Evolutionary conservation across 169 alveolate species (phyloP).

Genomic region (Plasmodium ovale): DNA sequence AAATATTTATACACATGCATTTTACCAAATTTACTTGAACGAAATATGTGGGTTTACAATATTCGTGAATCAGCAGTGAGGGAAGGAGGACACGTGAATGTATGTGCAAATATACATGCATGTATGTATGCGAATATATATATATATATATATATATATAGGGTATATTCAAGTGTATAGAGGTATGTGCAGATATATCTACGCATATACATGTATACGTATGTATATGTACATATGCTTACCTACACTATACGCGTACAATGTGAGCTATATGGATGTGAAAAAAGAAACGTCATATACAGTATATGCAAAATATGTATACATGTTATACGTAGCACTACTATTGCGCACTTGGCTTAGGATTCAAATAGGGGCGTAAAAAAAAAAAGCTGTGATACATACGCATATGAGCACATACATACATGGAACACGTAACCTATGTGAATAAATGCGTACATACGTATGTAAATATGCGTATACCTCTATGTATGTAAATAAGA

Average conservation of each 20-base stretch:
- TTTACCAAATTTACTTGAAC: slow-evolving; percentile 20
- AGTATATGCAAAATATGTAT: slow-evolving; percentile 16
- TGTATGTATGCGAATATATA: neutral
- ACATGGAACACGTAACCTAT: too few relatives aligned
- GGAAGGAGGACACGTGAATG: neutral
- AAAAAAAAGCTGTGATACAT: too few relatives aligned
- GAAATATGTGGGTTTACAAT: slow-evolving; percentile 14
- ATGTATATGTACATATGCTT: neutral
- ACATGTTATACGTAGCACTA: slow-evolving; percentile 3
- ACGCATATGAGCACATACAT: too few relatives aligned
- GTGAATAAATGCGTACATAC: neutral
- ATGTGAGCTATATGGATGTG: neutral
- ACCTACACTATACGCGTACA: neutral
- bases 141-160: slow-evolving; percentile 3
- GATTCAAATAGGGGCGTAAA: slow-evolving; percentile 27
- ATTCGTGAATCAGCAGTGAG: slow-evolving; percentile 11
- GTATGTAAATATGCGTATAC: too few relatives aligned
- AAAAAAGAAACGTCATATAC: neutral
- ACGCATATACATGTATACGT: too few relatives aligned
- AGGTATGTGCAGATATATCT: too few relatives aligned
- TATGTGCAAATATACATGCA: neutral
- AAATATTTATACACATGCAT: slow-evolving; percentile 13
- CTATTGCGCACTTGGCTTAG: neutral
- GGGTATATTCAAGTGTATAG: too few relatives aligned
- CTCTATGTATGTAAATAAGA: too few relatives aligned